Evolutionary conservation across 805 yeast species (phyloP), one percentile per base, ranked within the genome.

Genomic region (Cephaloascus fragrans): DNA sequence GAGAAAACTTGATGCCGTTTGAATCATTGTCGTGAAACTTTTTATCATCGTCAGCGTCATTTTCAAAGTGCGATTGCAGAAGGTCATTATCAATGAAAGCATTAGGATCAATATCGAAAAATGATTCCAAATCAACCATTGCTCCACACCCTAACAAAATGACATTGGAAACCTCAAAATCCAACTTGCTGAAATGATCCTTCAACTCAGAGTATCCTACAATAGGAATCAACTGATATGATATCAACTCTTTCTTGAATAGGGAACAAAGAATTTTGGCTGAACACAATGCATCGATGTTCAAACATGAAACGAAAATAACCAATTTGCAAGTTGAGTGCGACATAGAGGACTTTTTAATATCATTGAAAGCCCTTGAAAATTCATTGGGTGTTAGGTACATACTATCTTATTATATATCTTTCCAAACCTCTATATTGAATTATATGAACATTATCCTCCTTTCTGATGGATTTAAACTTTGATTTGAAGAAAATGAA

Each of bases 131-230:
- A 56, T 93, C 97, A 9, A 89, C 75, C 75, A 83, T 77, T 3
- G 95, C 94, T 12, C 98, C 98, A 61, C 96, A 93, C 0, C 98
- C 98, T 0, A 93, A 62, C 32, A 89, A 64, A 3, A 93, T 57
- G 16, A 90, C 83, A 50, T 82, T 87, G 3, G 78, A 63, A 5
- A 93, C 77, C 38, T 86, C 90, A 4, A 62, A 70, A 52, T 89
- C 97, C 34, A 93, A 61, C 39, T 70, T 70, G 3, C 47, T 40
- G 51, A 75, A 89, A 52, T 81, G 85, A 18, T 51, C 53, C 45
- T 75, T 77, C 44, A 94, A 62, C 47, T 88, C 96, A 9, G 80
- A 61, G 53, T 87, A 90, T 1, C 99, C 99, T 16, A 86, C 88
- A 9, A 93, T 90, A 0, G 99, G 98, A 9, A 87, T 78, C 38